Base-by-base conservation (phyloP, 2,329 filamentous ascomycete species). In the Penicillium brasilianum region DNA sequence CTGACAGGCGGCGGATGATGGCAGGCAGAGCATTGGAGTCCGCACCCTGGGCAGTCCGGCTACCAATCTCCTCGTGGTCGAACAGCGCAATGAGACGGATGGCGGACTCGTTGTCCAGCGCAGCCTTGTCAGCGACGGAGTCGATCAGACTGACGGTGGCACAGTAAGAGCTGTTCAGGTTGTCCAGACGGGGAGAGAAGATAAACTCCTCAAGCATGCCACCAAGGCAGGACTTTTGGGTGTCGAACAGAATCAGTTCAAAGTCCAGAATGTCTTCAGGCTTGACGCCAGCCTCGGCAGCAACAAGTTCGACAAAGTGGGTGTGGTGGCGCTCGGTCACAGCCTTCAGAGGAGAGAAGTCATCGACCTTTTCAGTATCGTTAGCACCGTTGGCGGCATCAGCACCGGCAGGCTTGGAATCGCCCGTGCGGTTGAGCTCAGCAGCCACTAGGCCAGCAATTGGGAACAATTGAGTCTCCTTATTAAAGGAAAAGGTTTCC, bases 61-160 rank as follows among this genome's bases (percentile, higher is more conserved):
- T 96, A 57, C 95, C 95, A 72, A 99, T 95, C 76, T 99, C 95
- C 78, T 99, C 95, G 80, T 99, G 93, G 76, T 99, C 95, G 77
- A 99, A 99, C 78, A 94, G 91, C 37, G 93, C 90, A 68, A 96
- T 90, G n/a, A 99, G 83, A 49, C 95, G 92, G 72, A 98, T 97
- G 18, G 87, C 89, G 3, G 86, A 82, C 72, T 97, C 94, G 22
- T 89, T 79, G 46, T 92, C 87, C 30, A 98, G 85, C 6, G 89
- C 85, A 4, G 83, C 80, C 13, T 85, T 76, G 2, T 86, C 83
- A 20, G 83, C 78, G 28, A 96, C 81, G 0, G 94, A 97, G 65
- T 89, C 85, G 70, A 98, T 92, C 59, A 99, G 83, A 58, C 92
- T 93, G 78, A 90, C 85, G 57, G 95, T 88, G 66, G 91, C 90